Evolutionary conservation across 805 yeast genomes (phyloP).

Genomic region (Wilhelminamyces savonicus): DNA sequence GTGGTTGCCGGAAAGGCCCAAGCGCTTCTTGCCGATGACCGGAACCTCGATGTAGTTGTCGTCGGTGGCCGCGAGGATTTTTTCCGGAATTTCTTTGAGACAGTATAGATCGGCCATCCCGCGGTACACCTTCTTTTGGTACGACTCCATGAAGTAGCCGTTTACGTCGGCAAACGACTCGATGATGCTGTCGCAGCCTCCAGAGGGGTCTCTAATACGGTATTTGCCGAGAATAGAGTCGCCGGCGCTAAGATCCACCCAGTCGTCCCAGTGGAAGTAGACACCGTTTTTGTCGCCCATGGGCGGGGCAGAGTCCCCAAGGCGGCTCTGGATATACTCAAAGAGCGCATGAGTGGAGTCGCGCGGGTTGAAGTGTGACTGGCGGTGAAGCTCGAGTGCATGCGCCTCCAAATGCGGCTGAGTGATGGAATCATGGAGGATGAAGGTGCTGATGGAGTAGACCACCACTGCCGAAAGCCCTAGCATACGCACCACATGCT

Average conservation of each 20-base stretch:
- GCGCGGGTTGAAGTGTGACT: conserved; percentile 22
- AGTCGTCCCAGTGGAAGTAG: conserved; percentile 37
- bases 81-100: conserved; percentile 19
- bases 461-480: conserved; percentile 8
- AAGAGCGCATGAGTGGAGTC: conserved; percentile 6
- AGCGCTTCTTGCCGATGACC: conserved; percentile 18
- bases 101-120: conserved; percentile 31
- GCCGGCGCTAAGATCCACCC: conserved; percentile 26
- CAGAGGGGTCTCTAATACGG: conserved; percentile 11
- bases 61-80: conserved; percentile 19
- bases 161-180: conserved; percentile 19
- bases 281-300: conserved; percentile 13
- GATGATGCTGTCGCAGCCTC: conserved; percentile 17
- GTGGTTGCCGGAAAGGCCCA: conserved; percentile 5
- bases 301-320: too few species aligned
- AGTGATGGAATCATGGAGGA: conserved; percentile 7
- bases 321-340: conserved; percentile 3
- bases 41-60: conserved; percentile 20
- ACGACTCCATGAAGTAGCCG: conserved; percentile 28
- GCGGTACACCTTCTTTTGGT: conserved; percentile 24
- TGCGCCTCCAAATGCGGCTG: conserved; percentile 16
- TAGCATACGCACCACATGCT: too few species aligned
- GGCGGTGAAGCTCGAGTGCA: conserved; percentile 17
- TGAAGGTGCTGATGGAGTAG: conserved; percentile 5
- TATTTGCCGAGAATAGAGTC: conserved; percentile 11